Percentiles rank a stretch among this genome's conserved stretches.
Conservation (phyloP, 495 filamentous ascomycete genomes). For the Aspergillus cavernicola region DNA sequence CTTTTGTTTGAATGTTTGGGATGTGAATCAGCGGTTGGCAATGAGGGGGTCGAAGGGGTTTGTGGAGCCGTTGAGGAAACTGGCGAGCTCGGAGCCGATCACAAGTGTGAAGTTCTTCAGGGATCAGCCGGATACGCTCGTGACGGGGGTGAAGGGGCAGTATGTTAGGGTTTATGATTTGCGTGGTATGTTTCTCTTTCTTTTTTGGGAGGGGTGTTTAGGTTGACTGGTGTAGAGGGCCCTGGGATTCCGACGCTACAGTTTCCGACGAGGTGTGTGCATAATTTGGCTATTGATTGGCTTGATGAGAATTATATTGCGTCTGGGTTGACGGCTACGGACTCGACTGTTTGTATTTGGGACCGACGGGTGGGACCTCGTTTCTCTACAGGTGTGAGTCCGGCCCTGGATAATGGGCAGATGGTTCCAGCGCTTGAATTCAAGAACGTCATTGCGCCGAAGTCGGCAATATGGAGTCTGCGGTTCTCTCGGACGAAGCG, state of each 20-base stretch:
- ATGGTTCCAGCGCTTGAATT: constrained; percentile 60
- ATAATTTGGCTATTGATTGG: constrained; percentile 87
- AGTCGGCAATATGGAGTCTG: constrained; percentile 66
- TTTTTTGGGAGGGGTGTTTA: constrained; percentile 5
- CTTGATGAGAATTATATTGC: constrained; percentile 92
- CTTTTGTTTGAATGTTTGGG: constrained; percentile 90
- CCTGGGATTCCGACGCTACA: constrained; percentile 53
- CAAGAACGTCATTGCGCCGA: constrained; percentile 57
- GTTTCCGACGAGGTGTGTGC: constrained; percentile 79
- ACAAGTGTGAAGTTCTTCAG: constrained; percentile 89
- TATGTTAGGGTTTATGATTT: constrained; percentile 88
- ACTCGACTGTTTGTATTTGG: constrained; percentile 79
- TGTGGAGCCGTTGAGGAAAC: constrained; percentile 62
- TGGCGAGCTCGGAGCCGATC: constrained; percentile 82
- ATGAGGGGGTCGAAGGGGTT: constrained; percentile 39
- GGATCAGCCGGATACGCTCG: constrained; percentile 75
- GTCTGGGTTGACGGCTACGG: constrained; percentile 67
- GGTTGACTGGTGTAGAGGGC: constrained; percentile 33
- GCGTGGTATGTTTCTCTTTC: constrained; percentile 57
- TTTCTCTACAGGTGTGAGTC: constrained; percentile 36
- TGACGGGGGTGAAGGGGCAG: constrained; percentile 80
- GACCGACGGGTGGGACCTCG: constrained; percentile 69
- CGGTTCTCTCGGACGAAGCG: constrained; percentile 73
- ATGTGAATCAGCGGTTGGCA: constrained; percentile 65
- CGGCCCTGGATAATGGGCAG: constrained; percentile 32